Conservation (phyloP, 108 stramenopile species). For the Conticribra weissflogii region DNA sequence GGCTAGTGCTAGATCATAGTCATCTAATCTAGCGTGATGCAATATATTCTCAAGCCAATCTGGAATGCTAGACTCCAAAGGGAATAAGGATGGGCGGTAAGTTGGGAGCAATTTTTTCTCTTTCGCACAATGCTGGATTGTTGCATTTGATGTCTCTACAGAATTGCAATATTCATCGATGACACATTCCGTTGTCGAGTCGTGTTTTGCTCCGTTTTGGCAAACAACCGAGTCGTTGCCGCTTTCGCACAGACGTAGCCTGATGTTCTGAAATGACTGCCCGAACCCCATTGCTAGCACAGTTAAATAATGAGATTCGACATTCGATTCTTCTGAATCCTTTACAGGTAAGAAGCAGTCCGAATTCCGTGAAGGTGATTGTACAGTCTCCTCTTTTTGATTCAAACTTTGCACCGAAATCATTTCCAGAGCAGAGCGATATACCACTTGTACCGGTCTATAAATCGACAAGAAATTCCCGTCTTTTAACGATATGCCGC, state of each 20-base stretch:
- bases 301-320: constrained; percentile 13
- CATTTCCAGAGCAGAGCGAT: constrained; percentile 47
- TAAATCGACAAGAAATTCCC: constrained; percentile 26
- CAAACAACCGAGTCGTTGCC: not conserved
- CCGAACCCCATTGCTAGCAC: constrained; percentile 47
- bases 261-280: constrained; percentile 13
- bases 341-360: too few relatives aligned
- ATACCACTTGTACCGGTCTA: constrained; percentile 43
- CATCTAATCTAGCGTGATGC: constrained; percentile 21
- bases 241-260: constrained; percentile 19
- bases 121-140: not conserved
- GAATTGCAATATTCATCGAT: not conserved
- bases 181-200: too few relatives aligned
- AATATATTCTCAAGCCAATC: constrained; percentile 42
- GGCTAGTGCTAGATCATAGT: constrained; percentile 38
- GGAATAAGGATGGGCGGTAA: constrained; percentile 12
- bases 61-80: constrained; percentile 18
- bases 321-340: too few relatives aligned
- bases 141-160: too few relatives aligned
- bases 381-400: constrained; percentile 6
- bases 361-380: not conserved
- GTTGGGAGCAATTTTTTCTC: not conserved
- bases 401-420: constrained; percentile 27
- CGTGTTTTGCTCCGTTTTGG: not conserved
- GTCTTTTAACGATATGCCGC: too few relatives aligned